Evolutionary conservation across 805 yeast species (phyloP), one percentile per base, ranked within the genome.

Genomic region (Kodamaea laetipori): DNA sequence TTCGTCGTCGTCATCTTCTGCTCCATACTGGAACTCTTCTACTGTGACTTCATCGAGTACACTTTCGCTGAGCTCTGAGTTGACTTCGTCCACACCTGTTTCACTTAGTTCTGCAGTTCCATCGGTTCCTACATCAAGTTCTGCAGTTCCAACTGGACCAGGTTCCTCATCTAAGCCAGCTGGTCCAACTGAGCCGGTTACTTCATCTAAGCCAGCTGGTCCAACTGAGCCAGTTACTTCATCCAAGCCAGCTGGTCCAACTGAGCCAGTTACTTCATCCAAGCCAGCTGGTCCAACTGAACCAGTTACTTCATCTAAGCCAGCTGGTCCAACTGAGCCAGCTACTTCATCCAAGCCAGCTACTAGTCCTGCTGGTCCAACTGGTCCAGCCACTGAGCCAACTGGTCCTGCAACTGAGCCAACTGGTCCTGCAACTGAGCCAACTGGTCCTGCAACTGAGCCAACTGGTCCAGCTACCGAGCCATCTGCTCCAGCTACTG

Each of bases 251-350:
- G n/a, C n/a, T 6, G 36, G 18, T 32, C 36, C 36, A 32, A 9
- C 23, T 23, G 36, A 23, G 11, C 36, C 36, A 30, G 17, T 12
- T 4, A 16, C 23, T 6, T 16, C 36, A 4, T 10, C 25, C 18
- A n/a, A 13, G 16, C 25, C 37, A 17, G n/a, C 24, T 16, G 33
- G 17, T 30, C 43, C 43, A 19, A 4, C 37, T 18, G 37, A 11
- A 23, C 24, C 43, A 23, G 3, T 30, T 10, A 12, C 37, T 16
- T 7, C 21, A 6, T 15, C 43, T 6, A 11, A 8, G 6, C 8
- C 24, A 6, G 8, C 8, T 10, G 37, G 24, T 18, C 37, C 37
- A 17, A 6, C 26, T 26, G 25, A 26, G 10, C 37, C 37, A 32
- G 23, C 9, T 5, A 16, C 23, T 6, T 8, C 36, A 4, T 10